These are phyloP conservation scores for Plectranthus barbatus DNA, from an alignment of 257 asterid genomes.

Conservation along the genomic window DNA sequence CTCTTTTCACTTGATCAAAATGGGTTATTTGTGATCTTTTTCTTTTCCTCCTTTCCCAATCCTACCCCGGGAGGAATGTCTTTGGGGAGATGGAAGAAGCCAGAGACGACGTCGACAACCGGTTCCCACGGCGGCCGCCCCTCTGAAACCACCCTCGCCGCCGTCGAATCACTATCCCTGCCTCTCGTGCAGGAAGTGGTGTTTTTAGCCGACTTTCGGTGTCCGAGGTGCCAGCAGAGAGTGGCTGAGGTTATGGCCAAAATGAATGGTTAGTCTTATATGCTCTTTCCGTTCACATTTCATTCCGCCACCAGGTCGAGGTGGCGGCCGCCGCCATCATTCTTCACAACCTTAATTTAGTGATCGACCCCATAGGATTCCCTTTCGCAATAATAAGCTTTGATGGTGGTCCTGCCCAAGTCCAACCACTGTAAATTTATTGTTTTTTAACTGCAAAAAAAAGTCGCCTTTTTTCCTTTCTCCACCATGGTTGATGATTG, in stretches of 20 bases:
- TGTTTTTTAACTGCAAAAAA: neutral
- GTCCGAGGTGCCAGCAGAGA: slow-evolving; percentile 64
- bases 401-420: slow-evolving; percentile 10
- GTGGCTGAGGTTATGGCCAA: slow-evolving; percentile 64
- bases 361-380: slow-evolving; percentile 23
- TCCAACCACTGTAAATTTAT: neutral
- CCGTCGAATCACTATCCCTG: slow-evolving; percentile 34
- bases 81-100: slow-evolving; percentile 22
- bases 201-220: slow-evolving; percentile 69
- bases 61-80: no score
- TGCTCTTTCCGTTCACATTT: neutral
- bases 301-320: neutral
- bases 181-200: slow-evolving; percentile 78
- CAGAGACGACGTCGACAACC: neutral
- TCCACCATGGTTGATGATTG: no score
- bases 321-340: neutral
- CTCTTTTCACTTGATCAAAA: slow-evolving; percentile 11
- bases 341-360: neutral
- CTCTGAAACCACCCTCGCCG: slow-evolving; percentile 28
- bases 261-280: slow-evolving; percentile 22
- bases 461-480: neutral
- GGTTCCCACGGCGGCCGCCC: neutral
- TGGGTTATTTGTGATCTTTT: neutral
- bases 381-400: neutral
- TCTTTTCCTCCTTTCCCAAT: neutral